Conservation (phyloP, 2,329 filamentous ascomycete genomes). For the Clarireedia hainanense region DNA sequence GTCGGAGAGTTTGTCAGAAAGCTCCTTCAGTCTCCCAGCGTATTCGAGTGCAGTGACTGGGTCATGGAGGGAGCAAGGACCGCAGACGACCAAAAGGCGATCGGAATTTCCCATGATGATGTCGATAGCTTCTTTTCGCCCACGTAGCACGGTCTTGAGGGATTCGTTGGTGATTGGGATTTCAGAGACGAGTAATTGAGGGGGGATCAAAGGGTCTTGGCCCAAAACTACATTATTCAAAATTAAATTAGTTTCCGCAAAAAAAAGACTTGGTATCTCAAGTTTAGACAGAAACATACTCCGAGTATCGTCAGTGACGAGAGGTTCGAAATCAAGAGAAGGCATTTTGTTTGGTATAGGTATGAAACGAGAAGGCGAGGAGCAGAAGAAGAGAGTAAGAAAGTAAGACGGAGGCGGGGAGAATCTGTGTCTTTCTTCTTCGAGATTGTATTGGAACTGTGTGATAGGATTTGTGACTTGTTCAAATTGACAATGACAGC, state of each 20-base stretch:
- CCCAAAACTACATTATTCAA: conserved; percentile 60
- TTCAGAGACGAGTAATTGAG: conserved; percentile 78
- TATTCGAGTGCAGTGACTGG: conserved; percentile 84
- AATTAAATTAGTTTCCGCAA: conserved; percentile 14
- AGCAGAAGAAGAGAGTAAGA: neutral
- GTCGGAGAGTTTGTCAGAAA: conserved; percentile 70
- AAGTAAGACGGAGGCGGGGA: too few species aligned
- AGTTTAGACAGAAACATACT: conserved; percentile 31
- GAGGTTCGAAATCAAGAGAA: conserved; percentile 22
- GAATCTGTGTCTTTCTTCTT: too few species aligned
- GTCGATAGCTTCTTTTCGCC: conserved; percentile 50
- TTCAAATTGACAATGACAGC: too few species aligned
- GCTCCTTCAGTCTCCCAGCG: conserved; percentile 65
- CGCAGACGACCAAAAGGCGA: conserved; percentile 87
- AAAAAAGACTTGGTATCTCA: neutral
- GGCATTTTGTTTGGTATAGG: conserved; percentile 20
- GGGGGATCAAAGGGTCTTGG: conserved; percentile 88
- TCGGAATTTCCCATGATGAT: conserved; percentile 41
- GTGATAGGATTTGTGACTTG: too few species aligned
- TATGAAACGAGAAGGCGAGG: too few species aligned
- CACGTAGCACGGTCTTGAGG: conserved; percentile 61
- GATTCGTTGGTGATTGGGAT: conserved; percentile 62
- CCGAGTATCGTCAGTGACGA: conserved; percentile 43
- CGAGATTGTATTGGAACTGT: too few species aligned
- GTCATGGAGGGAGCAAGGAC: conserved; percentile 96